Conservation (phyloP, 179 eudicot species). For the Spergularia azorica region DNA sequence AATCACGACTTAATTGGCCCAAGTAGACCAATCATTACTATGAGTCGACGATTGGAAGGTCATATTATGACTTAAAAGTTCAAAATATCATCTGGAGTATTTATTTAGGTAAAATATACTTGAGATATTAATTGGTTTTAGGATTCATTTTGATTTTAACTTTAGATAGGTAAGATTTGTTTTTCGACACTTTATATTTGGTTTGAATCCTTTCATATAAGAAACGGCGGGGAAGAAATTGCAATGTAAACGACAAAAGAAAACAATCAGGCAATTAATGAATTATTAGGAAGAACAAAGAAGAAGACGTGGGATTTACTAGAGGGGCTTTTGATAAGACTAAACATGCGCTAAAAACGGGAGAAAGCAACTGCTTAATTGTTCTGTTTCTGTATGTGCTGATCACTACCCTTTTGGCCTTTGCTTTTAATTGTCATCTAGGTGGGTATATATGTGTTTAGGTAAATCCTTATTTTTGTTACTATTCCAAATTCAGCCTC, state of each 20-base stretch:
- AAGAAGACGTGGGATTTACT: not conserved
- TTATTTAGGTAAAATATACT: no score
- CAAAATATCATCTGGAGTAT: no score
- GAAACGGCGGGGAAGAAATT: no score
- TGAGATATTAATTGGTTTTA: no score
- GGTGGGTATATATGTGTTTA: not conserved
- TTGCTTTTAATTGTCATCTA: not conserved
- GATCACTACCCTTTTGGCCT: not conserved
- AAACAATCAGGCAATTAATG: not conserved
- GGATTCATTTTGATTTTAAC: no score
- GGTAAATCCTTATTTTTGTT: no score
- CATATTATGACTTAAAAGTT: no score
- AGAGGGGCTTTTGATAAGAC: constrained; percentile 3
- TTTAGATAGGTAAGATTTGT: no score
- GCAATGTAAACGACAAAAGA: not conserved
- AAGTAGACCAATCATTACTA: constrained; percentile 6
- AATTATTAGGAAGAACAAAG: not conserved
- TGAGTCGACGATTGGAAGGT: not conserved
- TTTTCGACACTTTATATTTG: no score
- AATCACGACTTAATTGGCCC: constrained; percentile 12
- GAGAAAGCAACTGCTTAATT: not conserved
- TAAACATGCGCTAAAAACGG: not conserved
- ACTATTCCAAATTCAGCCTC: not conserved
- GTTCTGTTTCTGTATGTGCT: not conserved
- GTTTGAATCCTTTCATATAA: no score